Base-by-base conservation (phyloP, 2,329 filamentous ascomycete genomes). In the Tolypocladium inflatum region DNA sequence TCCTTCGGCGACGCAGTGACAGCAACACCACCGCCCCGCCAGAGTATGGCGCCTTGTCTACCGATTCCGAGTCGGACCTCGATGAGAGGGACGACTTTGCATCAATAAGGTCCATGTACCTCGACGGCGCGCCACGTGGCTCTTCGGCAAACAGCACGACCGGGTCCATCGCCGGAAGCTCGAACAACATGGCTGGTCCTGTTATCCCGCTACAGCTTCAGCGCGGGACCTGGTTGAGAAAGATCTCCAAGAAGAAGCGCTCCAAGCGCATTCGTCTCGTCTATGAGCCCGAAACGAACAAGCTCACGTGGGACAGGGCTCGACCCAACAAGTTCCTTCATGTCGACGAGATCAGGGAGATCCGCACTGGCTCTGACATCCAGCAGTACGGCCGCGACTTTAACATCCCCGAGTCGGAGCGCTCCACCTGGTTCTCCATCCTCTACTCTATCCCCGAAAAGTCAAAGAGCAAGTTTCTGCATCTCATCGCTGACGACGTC, bases 321-420 rank as follows among this genome's bases (percentile, higher is more conserved):
- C 86, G 90, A 41, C 86, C 89, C 1, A 83, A 85, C 30, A 97
- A 97, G 71, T 86, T 85, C 56, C 88, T 99, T 63, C 95, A 96
- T 71, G 90, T 99, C 62, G 94, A 99, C 67, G 91, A 97, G 70
- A 93, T 99, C 66, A 88, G 90, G 67, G 91, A 96, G 68, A 91
- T 97, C 54, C 86, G 92, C 61, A 85, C 87, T 39, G 91, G 90
- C 21, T 82, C 83, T 15, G 90, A 97, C 69, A 90, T 93, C 21
- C 85, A 89, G 58, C 93, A 96, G 69, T 96, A 96, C 70, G 88
- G 90, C 48, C 86, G 93, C 66, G 92, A 97, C 71, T 90, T 89
- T 68, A 84, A 85, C 43, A 77, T 94, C 26, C 76, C 86, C 0
- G 82, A 87, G 55, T 76, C 83, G 7, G 82, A 85, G 43, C 88